Evolutionary conservation across 2,329 filamentous ascomycete genomes (phyloP), one percentile per base, ranked within the genome.

Genomic region (Orbilia oligospora): DNA sequence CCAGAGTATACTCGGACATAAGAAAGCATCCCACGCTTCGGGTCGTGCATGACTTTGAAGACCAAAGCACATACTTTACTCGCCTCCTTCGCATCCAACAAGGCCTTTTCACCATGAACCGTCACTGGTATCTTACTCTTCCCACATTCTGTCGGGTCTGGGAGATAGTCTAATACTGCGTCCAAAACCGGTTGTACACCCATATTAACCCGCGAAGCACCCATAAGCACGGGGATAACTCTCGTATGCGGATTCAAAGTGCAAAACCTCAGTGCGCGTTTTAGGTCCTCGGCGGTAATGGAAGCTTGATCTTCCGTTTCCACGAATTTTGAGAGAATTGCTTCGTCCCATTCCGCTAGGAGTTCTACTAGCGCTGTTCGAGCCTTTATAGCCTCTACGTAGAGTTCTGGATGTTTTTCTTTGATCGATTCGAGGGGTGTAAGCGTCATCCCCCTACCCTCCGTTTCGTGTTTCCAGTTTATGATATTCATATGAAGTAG

Each of bases 1-100:
- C 96, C 96, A 85, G 99, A 96, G 87, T 99, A 99, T 73, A 99
- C 96, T 82, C 96, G 93, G 80, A 99, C 97, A 85, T 99, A 99
- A 71, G 96, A 99, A 83, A 99, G 89, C 86, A 99, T 96, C 53
- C 96, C 96, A 83, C 97, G 98, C 85, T 97, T 97, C 86, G 95
- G 97, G 86, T 99, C 96, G 88, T 99, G 96, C 30, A 99, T 90
- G n/a, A 86, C 87, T 88, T 99, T 99, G 88, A 99, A 99, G 20
- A 97, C 90, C 70, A 99, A 89, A 84, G 95, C 92, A 79, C 97
- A 94, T 1, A 91, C 88, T 56, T 91, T 89, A 85, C 99, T 96
- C 49, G 87, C 87, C 82, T 92, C 90, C 83, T 90, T 90, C 83
- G 91, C 91, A 85, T 99, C 95, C 68, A 99, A 88, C 4, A 94